Percentiles rank a stretch among this genome's conserved stretches.
Conservation (phyloP, 768 basidiomycete genomes). For the Phlegmacium glaucopus region DNA sequence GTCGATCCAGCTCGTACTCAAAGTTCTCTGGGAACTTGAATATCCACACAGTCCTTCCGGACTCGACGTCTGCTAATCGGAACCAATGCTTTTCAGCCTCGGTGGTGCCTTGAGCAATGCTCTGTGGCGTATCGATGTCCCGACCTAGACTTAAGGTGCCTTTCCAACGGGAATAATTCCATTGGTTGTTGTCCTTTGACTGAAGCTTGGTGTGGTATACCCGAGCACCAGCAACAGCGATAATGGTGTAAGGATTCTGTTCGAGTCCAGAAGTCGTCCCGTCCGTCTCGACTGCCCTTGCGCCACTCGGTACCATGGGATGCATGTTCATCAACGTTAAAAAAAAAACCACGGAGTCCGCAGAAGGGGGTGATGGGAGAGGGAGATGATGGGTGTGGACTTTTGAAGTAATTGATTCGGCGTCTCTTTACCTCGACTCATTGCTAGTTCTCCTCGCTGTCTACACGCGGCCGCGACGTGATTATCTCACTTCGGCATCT, state of each 20-base stretch:
- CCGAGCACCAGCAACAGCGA: slow-evolving; percentile 53
- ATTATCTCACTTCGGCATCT: not conserved
- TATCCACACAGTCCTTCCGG: slow-evolving; percentile 63
- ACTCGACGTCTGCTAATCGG: slow-evolving; percentile 54
- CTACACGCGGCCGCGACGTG: slow-evolving; percentile 1
- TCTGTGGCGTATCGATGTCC: slow-evolving; percentile 33
- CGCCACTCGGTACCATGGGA: slow-evolving; percentile 11
- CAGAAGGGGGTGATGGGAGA: not conserved
- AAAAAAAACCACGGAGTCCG: slow-evolving; percentile 1
- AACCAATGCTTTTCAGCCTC: slow-evolving; percentile 51
- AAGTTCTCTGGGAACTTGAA: slow-evolving; percentile 59
- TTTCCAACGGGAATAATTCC: slow-evolving; percentile 58
- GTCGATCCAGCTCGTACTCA: slow-evolving; percentile 78
- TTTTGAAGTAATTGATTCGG: too few species aligned
- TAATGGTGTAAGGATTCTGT: slow-evolving; percentile 37
- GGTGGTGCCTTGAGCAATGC: slow-evolving; percentile 15
- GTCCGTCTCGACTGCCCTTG: slow-evolving; percentile 15
- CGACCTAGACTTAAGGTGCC: slow-evolving; percentile 58
- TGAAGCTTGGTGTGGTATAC: slow-evolving; percentile 60
- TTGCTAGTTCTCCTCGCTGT: not conserved
- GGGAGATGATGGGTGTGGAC: not conserved
- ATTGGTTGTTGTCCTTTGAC: slow-evolving; percentile 38
- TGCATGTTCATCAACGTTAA: slow-evolving; percentile 10
- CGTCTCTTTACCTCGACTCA: too few species aligned
- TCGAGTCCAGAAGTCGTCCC: slow-evolving; percentile 26